Evolutionary conservation across 1,139 yeast genomes (phyloP), one percentile per base, ranked within the genome.

Genomic region (Kodamaea sp.): DNA sequence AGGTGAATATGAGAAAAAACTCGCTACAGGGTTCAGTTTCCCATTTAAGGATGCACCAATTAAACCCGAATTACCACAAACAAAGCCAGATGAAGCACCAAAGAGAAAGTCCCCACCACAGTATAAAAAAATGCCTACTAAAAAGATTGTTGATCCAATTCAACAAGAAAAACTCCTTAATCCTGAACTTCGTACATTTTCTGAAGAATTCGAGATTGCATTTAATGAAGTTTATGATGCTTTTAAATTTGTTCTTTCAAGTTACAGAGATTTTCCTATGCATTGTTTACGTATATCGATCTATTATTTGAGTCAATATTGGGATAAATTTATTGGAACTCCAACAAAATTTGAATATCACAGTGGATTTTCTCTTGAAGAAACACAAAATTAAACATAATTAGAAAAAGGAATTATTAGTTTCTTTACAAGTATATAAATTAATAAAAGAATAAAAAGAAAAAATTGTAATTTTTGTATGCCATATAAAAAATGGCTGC

Each of bases 321-420:
- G 97, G 97, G 81, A 84, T 55, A 58, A 58, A 24, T 86, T 88
- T 54, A 72, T 87, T 45, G 96, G 96, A 20, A 63, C 68, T n/a
- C 57, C 54, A 12, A 44, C 45, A 28, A 32, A 22, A 27, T 46
- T 37, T 32, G 41, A 44, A 22, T 44, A 45, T 36, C 45, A 48
- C 24, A 42, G 47, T 11, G 48, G 37, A 23, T 38, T 41, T 22
- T 36, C 35, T 44, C 15, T 30, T 24, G 39, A 25, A 39, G 40
- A 35, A 28, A 15, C 20, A 15, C 20, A 15, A 15, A 15, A 15
- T 15, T 15, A 15, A 15, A 3, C 20, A 4, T 15, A 15, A 15
- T 15, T 15, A 15, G 20, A 15, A 15, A 30, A 31, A 40, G 30
- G 39, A 40, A 12, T 31, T n/a, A n/a, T n/a, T 15, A 15, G 4